phyloP scores from a whole-genome alignment of 768 basidiomycete species.

The Phaeolepiota aurea region DNA sequence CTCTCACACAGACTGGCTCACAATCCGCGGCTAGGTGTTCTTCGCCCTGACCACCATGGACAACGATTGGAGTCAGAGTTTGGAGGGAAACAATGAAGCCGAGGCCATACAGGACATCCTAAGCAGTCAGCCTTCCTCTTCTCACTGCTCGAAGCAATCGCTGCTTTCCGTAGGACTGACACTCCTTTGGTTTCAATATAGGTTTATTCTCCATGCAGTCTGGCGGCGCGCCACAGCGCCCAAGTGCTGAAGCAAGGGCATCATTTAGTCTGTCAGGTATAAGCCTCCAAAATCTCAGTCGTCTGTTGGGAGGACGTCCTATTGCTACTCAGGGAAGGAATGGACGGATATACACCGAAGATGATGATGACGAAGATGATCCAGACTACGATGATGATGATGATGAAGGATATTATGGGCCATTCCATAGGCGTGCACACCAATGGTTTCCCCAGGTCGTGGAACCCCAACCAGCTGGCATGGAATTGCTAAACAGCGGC shows the following conservation, averaged over 20 bases:
- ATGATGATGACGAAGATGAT: constrained; percentile 30
- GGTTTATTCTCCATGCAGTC: constrained; percentile 25
- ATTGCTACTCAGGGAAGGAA: constrained; percentile 10
- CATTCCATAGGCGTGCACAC: constrained; percentile 22
- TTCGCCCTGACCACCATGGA: not conserved
- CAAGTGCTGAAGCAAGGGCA: constrained; percentile 6
- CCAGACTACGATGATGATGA: constrained; percentile 20
- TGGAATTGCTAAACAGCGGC: constrained; percentile 61
- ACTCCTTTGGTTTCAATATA: constrained; percentile 8
- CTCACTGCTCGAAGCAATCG: too few species aligned
- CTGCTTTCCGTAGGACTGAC: not conserved
- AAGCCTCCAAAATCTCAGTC: constrained; percentile 21
- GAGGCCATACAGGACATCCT: constrained; percentile 18
- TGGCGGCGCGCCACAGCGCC: constrained; percentile 10
- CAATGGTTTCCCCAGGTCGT: constrained; percentile 28
- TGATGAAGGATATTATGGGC: constrained; percentile 24
- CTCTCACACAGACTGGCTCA: not conserved
- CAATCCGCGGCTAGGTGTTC: not conserved
- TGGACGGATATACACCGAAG: constrained; percentile 24
- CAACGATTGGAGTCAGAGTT: constrained; percentile 4
- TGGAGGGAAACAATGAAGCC: not conserved
- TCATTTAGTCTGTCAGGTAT: constrained; percentile 18
- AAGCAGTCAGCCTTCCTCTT: constrained; percentile 11
- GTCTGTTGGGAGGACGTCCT: constrained; percentile 12
- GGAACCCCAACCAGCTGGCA: constrained; percentile 56